A percentile compares a stretch with the other conserved stretches of the same genome.
phyloP scores from a whole-genome alignment of 257 asterid species.

The Jaltomata sinuosa region DNA sequence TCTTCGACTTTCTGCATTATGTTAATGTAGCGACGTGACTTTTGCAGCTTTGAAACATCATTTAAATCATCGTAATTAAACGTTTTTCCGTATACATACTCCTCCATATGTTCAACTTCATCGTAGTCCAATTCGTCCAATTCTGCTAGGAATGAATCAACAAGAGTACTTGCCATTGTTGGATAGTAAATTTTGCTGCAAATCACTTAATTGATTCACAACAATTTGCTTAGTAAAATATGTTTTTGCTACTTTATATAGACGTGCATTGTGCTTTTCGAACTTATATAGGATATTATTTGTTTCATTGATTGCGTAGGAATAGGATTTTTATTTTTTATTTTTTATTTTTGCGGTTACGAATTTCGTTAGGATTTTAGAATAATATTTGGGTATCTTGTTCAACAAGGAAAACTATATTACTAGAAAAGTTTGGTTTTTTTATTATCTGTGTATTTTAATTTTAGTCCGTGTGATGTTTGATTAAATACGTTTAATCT shows the following conservation, averaged over 20 bases:
- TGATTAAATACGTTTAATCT: no score
- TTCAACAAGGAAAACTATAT: background rate
- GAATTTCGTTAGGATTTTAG: background rate
- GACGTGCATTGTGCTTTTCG: background rate
- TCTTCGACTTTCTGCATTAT: constrained; percentile 87
- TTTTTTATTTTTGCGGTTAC: no score
- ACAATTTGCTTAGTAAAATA: background rate
- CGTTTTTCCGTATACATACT: constrained; percentile 77
- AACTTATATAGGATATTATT: background rate
- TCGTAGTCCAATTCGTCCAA: constrained; percentile 80
- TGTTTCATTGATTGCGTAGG: background rate
- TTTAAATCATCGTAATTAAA: constrained; percentile 67
- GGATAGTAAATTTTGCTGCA: no score
- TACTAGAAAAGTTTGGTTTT: no score
- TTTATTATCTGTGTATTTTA: no score
- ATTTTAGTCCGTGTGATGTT: no score
- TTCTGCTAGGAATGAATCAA: constrained; percentile 87
- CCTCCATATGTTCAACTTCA: constrained; percentile 65
- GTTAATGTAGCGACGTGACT: constrained; percentile 52
- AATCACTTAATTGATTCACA: no score
- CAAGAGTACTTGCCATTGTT: constrained; percentile 42
- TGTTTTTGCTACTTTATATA: background rate
- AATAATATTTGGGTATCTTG: background rate
- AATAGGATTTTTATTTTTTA: no score
- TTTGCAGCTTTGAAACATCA: constrained; percentile 72